These are phyloP conservation scores for Ceriops decandra DNA, from an alignment of 345 rosid species.

Conservation along the genomic window DNA sequence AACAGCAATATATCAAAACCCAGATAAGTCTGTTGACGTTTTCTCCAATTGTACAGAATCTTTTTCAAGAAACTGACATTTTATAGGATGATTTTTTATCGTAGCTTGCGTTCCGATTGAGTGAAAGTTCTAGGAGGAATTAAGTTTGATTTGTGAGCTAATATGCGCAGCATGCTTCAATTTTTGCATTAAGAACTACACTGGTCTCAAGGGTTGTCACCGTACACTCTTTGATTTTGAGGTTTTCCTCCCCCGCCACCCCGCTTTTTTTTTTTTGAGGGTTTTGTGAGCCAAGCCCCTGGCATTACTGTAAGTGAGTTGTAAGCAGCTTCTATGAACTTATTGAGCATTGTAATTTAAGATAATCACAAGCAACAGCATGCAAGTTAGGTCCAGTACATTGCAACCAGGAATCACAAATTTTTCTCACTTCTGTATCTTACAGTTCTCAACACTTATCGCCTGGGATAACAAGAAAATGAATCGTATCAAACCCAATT, in stretches of 20 bases:
- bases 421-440: conserved; percentile 12
- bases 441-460: conserved; percentile 21
- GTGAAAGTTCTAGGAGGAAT: background rate
- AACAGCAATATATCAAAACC: conserved; percentile 22
- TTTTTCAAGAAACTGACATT: conserved; percentile 15
- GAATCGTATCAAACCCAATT: background rate
- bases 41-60: conserved; percentile 36
- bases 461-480: conserved; percentile 25
- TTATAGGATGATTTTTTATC: conserved; percentile 4
- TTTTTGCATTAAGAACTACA: too few species aligned
- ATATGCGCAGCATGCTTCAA: too few species aligned
- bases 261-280: fast-evolving
- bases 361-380: too few species aligned
- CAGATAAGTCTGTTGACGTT: conserved; percentile 10
- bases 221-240: too few species aligned
- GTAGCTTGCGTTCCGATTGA: conserved; percentile 4
- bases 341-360: too few species aligned
- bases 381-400: background rate
- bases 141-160: too few species aligned
- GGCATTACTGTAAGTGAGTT: too few species aligned
- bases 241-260: too few species aligned
- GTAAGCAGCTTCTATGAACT: too few species aligned
- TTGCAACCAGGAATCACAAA: conserved; percentile 19
- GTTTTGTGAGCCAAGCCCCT: too few species aligned
- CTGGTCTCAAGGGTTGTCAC: too few species aligned